A percentile compares a stretch with the other conserved stretches of the same genome.
Conservation (phyloP, 139 green algal genomes). For the Diplosphaera chodatii region DNA sequence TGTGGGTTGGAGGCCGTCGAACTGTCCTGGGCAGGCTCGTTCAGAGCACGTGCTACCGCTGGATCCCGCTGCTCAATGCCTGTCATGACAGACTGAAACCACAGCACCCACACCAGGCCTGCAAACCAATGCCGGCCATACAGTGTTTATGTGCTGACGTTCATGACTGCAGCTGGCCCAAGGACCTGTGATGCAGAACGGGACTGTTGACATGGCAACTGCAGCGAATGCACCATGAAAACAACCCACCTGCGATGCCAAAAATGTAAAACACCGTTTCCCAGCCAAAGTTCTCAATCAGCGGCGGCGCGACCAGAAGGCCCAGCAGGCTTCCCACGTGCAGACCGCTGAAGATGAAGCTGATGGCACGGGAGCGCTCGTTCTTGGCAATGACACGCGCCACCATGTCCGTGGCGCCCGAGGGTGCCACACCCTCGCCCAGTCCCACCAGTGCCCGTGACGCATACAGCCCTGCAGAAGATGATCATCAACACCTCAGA, state of each 20-base stretch:
- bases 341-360: slow-evolving; percentile 87
- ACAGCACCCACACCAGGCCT: slow-evolving; percentile 71
- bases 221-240: slow-evolving; percentile 6
- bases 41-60: slow-evolving; percentile 25
- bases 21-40: not conserved
- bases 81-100: slow-evolving; percentile 54
- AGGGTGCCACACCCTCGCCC: slow-evolving; percentile 88
- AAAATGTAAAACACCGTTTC: slow-evolving; percentile 81
- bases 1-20: not conserved
- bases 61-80: slow-evolving; percentile 33
- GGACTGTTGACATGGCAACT: too few relatives aligned
- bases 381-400: slow-evolving; percentile 56
- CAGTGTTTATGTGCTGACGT: too few relatives aligned
- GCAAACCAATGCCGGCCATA: too few relatives aligned
- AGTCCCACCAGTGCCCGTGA: slow-evolving; percentile 77
- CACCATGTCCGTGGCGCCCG: slow-evolving; percentile 85
- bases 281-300: slow-evolving; percentile 82
- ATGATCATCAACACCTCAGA: too few relatives aligned
- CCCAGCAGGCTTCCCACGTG: slow-evolving; percentile 86
- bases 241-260: slow-evolving; percentile 36
- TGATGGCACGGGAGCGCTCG: slow-evolving; percentile 74
- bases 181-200: too few relatives aligned
- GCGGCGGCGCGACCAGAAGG: slow-evolving; percentile 61
- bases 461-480: slow-evolving; percentile 52
- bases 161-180: too few relatives aligned